Evolutionary conservation across 768 basidiomycete species (phyloP).

Genomic region (Collybia sp.): DNA sequence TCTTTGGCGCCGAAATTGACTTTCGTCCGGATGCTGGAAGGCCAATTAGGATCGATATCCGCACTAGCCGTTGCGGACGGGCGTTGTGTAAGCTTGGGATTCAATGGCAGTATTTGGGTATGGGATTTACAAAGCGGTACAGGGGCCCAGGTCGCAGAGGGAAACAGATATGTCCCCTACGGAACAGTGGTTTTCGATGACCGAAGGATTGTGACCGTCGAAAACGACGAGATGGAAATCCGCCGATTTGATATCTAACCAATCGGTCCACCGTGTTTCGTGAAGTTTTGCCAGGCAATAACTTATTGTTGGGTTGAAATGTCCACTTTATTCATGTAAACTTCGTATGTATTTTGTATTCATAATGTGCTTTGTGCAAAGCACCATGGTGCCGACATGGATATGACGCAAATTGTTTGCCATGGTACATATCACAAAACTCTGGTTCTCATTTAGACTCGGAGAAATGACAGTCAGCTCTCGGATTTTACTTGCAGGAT

Average conservation of each 20-base stretch:
- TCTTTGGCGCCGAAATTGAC: conserved; percentile 57
- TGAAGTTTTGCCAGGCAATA: too few species aligned
- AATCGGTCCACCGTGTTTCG: neutral
- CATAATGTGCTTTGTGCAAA: too few species aligned
- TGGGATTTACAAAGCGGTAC: conserved; percentile 76
- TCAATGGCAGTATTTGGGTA: conserved; percentile 75
- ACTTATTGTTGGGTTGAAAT: too few species aligned
- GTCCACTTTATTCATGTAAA: too few species aligned
- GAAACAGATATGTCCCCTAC: conserved; percentile 15
- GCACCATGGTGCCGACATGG: too few species aligned
- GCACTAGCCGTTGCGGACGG: conserved; percentile 76
- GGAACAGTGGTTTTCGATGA: conserved; percentile 71
- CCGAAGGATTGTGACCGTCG: conserved; percentile 57
- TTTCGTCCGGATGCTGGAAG: conserved; percentile 69
- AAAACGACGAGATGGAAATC: conserved; percentile 37
- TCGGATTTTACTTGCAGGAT: too few species aligned
- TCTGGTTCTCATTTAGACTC: too few species aligned
- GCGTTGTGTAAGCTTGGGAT: conserved; percentile 71
- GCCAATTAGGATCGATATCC: conserved; percentile 61
- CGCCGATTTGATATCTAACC: conserved; percentile 51
- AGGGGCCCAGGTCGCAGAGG: conserved; percentile 33
- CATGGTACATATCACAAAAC: too few species aligned
- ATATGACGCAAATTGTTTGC: too few species aligned
- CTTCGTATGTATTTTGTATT: too few species aligned
- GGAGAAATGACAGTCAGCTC: too few species aligned